Evolutionary conservation across 768 basidiomycete species (phyloP).

Genomic region (Clitopilus passeckerianus): DNA sequence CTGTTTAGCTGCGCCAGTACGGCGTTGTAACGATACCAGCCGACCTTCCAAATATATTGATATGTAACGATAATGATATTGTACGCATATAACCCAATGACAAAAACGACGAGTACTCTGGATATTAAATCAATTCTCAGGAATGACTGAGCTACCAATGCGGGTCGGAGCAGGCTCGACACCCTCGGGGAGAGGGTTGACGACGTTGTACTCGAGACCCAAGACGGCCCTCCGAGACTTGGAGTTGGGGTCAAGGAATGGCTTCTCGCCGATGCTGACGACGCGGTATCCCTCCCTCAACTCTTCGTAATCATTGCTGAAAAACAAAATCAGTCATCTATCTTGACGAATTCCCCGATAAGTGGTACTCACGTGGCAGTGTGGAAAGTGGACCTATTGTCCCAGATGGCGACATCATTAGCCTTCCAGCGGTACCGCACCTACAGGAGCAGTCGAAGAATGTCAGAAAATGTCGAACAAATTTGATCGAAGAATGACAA

Average conservation of each 20-base stretch:
- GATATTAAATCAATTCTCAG: background rate
- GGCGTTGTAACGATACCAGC: constrained; percentile 13
- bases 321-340: background rate
- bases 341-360: background rate
- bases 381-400: constrained; percentile 49
- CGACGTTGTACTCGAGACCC: constrained; percentile 4
- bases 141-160: background rate
- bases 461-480: background rate
- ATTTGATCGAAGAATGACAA: background rate
- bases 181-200: background rate
- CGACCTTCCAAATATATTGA: background rate
- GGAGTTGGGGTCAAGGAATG: constrained; percentile 13
- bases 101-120: too few species aligned
- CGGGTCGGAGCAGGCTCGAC: background rate
- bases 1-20: constrained; percentile 30
- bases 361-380: constrained; percentile 31
- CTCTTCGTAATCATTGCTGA: constrained; percentile 28
- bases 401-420: constrained; percentile 59
- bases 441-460: constrained; percentile 12
- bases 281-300: constrained; percentile 44
- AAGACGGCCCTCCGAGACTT: constrained; percentile 10
- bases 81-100: background rate
- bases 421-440: constrained; percentile 46
- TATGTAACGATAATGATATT: background rate
- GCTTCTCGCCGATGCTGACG: constrained; percentile 11